These are phyloP conservation scores for Toxoplasma gondii DNA, from an alignment of 169 alveolate genomes.

Conservation along the genomic window DNA sequence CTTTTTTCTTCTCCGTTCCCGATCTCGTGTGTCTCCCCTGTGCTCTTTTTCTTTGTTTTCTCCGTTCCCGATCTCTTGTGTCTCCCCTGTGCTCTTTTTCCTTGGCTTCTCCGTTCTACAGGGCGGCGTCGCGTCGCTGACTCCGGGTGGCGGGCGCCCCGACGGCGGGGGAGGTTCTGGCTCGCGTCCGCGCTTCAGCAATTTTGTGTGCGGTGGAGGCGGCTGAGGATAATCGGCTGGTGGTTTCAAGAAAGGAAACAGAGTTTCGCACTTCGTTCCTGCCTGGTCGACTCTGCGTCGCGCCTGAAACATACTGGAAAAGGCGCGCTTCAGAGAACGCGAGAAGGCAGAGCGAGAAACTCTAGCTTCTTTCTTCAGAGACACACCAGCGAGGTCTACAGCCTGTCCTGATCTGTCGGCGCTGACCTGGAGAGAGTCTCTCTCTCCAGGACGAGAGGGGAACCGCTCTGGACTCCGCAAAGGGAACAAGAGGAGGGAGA, in stretches of 20 bases:
- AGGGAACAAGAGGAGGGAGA: too few relatives aligned
- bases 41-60: neutral
- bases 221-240: neutral
- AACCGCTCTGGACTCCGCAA: too few relatives aligned
- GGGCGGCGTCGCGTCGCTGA: constrained; percentile 7
- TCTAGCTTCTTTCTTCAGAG: too few relatives aligned
- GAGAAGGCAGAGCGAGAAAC: too few relatives aligned
- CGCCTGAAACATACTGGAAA: too few relatives aligned
- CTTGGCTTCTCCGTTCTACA: neutral
- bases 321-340: too few relatives aligned
- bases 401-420: too few relatives aligned
- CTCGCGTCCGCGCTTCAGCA: neutral
- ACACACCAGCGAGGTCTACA: too few relatives aligned
- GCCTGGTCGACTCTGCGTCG: neutral
- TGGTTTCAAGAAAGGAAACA: neutral
- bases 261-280: neutral
- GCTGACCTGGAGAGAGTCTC: too few relatives aligned
- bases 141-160: neutral
- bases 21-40: neutral
- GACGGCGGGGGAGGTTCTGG: neutral
- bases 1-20: too few relatives aligned
- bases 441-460: too few relatives aligned
- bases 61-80: too few relatives aligned
- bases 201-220: neutral
- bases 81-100: neutral